Base-by-base conservation (phyloP, 1,139 yeast species). In the Komagataea norvegica region DNA sequence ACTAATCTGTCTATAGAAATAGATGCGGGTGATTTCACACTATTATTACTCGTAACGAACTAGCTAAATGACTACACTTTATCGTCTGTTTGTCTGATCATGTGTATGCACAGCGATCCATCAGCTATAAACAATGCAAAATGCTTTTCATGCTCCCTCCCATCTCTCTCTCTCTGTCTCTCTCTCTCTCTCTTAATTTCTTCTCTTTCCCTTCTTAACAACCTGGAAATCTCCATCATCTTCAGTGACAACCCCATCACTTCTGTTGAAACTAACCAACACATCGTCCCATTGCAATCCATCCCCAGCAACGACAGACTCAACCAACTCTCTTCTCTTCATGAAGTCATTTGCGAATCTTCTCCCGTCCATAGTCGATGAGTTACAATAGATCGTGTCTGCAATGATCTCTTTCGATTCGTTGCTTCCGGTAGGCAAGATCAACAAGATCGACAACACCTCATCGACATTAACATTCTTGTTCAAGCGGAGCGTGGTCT, bases 341-440 rank as follows among this genome's bases (percentile, higher is more conserved):
- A 83, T 67, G 59, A 91, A 91, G 56, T 91, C 98, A 42, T 74
- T 77, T 1, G 97, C 95, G 67, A 89, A 91, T 47, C 95, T 73
- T 57, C 96, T 79, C 17, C 97, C 98, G 58, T 91, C 96, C 86
- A 91, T 80, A 3, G 93, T 83, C 3, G 93, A 76, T 21, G 96
- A 85, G 48, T 91, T 85, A 34, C 93, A 79, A 62, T 88, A 89
- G 44, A 91, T 79, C 11, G 96, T 86, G 58, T 91, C 98, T 4
- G 95, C 81, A 56, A 91, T 88, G 56, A 91, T 85, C 57, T 82
- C 95, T 34, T 73, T 69, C 1, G 95, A 78, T 50, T 88, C 96
- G 6, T 36, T 33, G 19, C 69, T 52, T 33, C 77, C 76, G 28
- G 76, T 64, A 26, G 97, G 96, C 46, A 91, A 72, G 38, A 89